Evolutionary conservation across 352 stramenopile species (phyloP).

Genomic region (Globisporangium lucens): DNA sequence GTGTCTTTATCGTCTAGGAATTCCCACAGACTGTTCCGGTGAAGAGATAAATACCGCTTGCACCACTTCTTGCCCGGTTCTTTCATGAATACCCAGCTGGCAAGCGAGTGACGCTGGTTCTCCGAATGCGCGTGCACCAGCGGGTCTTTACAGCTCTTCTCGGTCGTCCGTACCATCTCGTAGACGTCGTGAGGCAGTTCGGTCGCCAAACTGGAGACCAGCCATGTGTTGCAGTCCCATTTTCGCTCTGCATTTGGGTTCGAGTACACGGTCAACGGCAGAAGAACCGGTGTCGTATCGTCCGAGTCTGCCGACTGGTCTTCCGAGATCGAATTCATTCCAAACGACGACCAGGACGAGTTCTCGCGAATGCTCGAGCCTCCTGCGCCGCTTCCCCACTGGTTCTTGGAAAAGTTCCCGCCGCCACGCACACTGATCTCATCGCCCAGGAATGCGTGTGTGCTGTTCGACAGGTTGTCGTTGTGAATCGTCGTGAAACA

Average conservation of each 20-base stretch:
- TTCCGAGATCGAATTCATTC: constrained; percentile 73
- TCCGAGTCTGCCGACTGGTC: constrained; percentile 30
- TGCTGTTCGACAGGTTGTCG: constrained; percentile 81
- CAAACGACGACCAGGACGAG: constrained; percentile 46
- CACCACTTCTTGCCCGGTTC: constrained; percentile 61
- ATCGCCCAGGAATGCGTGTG: constrained; percentile 78
- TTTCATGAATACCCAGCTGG: constrained; percentile 62
- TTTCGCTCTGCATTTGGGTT: constrained; percentile 22
- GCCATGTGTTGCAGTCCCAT: constrained; percentile 60
- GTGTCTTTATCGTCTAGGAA: constrained; percentile 61
- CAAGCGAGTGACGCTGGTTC: constrained; percentile 23
- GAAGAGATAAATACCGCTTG: constrained; percentile 64
- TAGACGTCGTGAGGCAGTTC: constrained; percentile 63
- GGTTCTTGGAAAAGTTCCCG: constrained; percentile 42
- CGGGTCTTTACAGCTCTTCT: constrained; percentile 29
- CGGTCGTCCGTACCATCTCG: constrained; percentile 35
- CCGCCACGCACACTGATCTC: constrained; percentile 82
- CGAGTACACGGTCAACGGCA: constrained; percentile 26
- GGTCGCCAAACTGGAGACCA: constrained; percentile 62
- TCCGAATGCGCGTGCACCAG: constrained; percentile 16
- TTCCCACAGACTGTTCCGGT: constrained; percentile 74
- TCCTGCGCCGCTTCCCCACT: constrained; percentile 26
- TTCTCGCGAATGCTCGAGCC: constrained; percentile 12
- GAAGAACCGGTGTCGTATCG: constrained; percentile 49
- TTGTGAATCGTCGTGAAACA: constrained; percentile 87